phyloP scores from a whole-genome alignment of 768 basidiomycete genomes.

The Plicaturopsis crispa region DNA sequence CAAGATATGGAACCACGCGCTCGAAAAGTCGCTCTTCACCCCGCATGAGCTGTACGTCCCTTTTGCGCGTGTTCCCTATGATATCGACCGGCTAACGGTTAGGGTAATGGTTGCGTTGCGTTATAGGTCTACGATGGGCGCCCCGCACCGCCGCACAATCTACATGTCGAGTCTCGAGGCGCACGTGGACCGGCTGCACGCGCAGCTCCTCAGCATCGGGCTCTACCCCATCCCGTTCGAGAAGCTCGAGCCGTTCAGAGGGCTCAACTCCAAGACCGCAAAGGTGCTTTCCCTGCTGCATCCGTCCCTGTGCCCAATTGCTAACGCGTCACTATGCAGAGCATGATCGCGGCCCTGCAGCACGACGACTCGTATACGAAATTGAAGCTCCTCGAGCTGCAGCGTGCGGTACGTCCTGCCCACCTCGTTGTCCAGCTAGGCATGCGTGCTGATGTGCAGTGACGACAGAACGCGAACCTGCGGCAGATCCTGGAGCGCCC shows the following conservation, averaged over 20 bases:
- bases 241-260: conserved; percentile 55
- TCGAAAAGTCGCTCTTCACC: conserved; percentile 65
- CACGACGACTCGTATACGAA: conserved; percentile 53
- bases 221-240: conserved; percentile 50
- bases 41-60: conserved; percentile 55
- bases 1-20: conserved; percentile 71
- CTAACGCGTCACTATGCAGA: conserved; percentile 28
- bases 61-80: background rate
- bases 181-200: conserved; percentile 62
- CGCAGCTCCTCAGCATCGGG: conserved; percentile 43
- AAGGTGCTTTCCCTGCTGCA: conserved; percentile 36
- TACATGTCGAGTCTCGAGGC: conserved; percentile 69
- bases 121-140: conserved; percentile 64
- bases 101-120: too few species aligned
- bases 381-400: conserved; percentile 59
- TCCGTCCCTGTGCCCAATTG: background rate
- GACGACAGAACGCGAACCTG: conserved; percentile 20
- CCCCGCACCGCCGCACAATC: conserved; percentile 59
- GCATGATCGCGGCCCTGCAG: conserved; percentile 67
- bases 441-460: background rate
- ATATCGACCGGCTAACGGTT: conserved; percentile 1
- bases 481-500: conserved; percentile 24
- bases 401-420: conserved; percentile 48
- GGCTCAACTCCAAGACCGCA: conserved; percentile 70
- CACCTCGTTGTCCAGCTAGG: too few species aligned